Evolutionary conservation across 768 basidiomycete species (phyloP).

Genomic region (Trametes meyenii): DNA sequence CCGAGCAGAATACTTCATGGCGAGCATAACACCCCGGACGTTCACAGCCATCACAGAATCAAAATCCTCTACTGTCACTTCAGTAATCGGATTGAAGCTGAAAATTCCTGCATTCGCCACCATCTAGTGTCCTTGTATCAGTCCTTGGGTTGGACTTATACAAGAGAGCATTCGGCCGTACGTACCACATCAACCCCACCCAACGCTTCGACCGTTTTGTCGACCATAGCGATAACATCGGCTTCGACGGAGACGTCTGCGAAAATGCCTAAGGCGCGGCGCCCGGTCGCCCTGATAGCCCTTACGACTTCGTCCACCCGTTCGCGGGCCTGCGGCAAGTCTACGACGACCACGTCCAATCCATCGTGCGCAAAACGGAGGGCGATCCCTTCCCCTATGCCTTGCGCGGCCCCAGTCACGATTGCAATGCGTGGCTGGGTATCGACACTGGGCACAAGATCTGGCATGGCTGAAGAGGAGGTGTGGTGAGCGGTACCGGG

Average conservation of each 20-base stretch:
- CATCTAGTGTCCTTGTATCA: slow-evolving; percentile 23
- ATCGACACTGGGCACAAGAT: not conserved
- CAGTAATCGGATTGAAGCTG: slow-evolving; percentile 9
- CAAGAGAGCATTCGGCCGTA: not conserved
- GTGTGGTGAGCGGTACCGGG: not conserved
- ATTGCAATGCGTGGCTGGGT: slow-evolving; percentile 27
- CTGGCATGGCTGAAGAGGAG: not conserved
- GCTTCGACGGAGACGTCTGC: slow-evolving; percentile 47
- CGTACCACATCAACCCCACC: slow-evolving; percentile 53
- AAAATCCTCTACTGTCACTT: slow-evolving; percentile 16
- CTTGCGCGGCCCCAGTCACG: slow-evolving; percentile 34
- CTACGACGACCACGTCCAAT: slow-evolving; percentile 26
- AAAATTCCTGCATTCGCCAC: slow-evolving; percentile 33
- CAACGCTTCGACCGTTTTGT: slow-evolving; percentile 30
- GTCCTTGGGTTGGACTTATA: not conserved
- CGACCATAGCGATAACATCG: slow-evolving; percentile 46
- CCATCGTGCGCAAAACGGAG: slow-evolving; percentile 34
- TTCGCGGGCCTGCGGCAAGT: slow-evolving; percentile 20
- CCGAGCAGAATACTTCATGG: slow-evolving; percentile 42
- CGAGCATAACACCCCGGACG: slow-evolving; percentile 37
- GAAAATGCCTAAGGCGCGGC: slow-evolving; percentile 29
- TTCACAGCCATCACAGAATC: slow-evolving; percentile 36
- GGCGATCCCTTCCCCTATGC: slow-evolving; percentile 34
- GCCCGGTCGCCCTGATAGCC: slow-evolving; percentile 27
- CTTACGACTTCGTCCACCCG: slow-evolving; percentile 21